Percentiles rank a stretch among this genome's conserved stretches.
These are phyloP conservation scores for Loxodes magnus DNA, from an alignment of 73 alveolate species.

Conservation along the genomic window DNA sequence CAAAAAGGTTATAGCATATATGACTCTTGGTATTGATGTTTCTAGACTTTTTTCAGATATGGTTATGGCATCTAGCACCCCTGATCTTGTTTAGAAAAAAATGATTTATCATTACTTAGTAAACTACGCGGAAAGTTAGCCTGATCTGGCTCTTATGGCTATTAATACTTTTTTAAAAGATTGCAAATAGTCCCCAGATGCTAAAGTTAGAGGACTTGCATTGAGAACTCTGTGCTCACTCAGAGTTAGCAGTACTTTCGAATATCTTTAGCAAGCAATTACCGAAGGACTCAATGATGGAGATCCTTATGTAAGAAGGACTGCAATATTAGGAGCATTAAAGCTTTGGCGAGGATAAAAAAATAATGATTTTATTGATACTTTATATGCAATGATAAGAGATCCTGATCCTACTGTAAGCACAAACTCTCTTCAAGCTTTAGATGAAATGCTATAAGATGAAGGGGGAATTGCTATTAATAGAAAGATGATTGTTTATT, in stretches of 20 bases:
- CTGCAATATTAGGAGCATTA: slow-evolving; percentile 92
- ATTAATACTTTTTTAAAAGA: slow-evolving; percentile 91
- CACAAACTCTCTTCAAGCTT: slow-evolving; percentile 77
- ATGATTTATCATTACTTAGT: slow-evolving; percentile 92
- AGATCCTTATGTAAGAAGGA: slow-evolving; percentile 97
- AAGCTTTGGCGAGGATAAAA: slow-evolving; percentile 55
- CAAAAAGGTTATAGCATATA: slow-evolving; percentile 92
- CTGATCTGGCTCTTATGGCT: slow-evolving; percentile 90
- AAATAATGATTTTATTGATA: slow-evolving; percentile 68
- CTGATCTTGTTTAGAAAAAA: slow-evolving; percentile 92
- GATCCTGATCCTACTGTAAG: slow-evolving; percentile 93
- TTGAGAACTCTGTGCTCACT: slow-evolving; percentile 85
- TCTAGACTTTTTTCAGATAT: slow-evolving; percentile 84
- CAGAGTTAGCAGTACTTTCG: slow-evolving; percentile 83
- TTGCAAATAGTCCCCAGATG: slow-evolving; percentile 68
- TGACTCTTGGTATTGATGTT: slow-evolving; percentile 95
- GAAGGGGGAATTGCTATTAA: slow-evolving; percentile 94
- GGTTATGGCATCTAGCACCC: slow-evolving; percentile 91
- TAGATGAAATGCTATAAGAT: slow-evolving; percentile 84
- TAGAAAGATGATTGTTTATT: slow-evolving; percentile 75
- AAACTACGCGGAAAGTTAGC: slow-evolving; percentile 87
- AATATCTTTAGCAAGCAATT: slow-evolving; percentile 78
- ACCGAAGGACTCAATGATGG: slow-evolving; percentile 85
- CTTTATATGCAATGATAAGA: slow-evolving; percentile 72
- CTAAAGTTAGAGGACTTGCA: slow-evolving; percentile 94